Base-by-base conservation (phyloP, 2,329 filamentous ascomycete genomes). In the Mariannaea elegans region DNA sequence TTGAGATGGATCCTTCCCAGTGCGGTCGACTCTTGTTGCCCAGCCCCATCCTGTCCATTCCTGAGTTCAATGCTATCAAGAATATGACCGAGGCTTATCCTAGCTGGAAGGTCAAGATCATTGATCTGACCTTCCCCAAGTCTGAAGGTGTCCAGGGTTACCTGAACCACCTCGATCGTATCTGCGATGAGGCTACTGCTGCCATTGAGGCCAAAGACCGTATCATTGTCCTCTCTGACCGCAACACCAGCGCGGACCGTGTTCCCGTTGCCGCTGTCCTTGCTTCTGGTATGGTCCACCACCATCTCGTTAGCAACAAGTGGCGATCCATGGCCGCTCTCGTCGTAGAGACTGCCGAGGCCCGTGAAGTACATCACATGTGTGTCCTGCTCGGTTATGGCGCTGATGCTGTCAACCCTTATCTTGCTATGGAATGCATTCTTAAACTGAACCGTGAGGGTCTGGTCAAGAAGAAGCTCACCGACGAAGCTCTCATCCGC, bases 281-380 rank as follows among this genome's bases (percentile, higher is more conserved):
- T 53, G 94, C 93, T 38, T 97, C 93, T 54, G 93, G 93, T 74
- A 92, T 97, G 85, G 91, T 97, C 21, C 94, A 98, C 78, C 94
- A 97, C 73, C 93, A 97, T 76, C 84, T 98, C 67, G 93, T 97
- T 63, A 91, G 90, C 78, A 97, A 97, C 84, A 94, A 96, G 81
- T 97, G 94, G 93, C 87, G 94, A 76, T 94, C 94, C 12, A 87
- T 94, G 78, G 92, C 88, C 67, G 94, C 94, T 45, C 80, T 98
- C 44, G 84, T 97, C 38, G 87, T 97, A 31, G 94, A 98, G 82
- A 97, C 94, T 64, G 94, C 91, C 44, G 94, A 98, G 77, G 94
- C 94, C 70, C 92, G 94, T 79, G 94, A 98, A 78, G 94, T 98
- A 7, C 94, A 98, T 78, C 94, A 98, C 80, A 97, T 97, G 93